A percentile compares a stretch with the other conserved stretches of the same genome.
Conservation (phyloP, 2,329 filamentous ascomycete genomes). For the Penicillium brasilianum region DNA sequence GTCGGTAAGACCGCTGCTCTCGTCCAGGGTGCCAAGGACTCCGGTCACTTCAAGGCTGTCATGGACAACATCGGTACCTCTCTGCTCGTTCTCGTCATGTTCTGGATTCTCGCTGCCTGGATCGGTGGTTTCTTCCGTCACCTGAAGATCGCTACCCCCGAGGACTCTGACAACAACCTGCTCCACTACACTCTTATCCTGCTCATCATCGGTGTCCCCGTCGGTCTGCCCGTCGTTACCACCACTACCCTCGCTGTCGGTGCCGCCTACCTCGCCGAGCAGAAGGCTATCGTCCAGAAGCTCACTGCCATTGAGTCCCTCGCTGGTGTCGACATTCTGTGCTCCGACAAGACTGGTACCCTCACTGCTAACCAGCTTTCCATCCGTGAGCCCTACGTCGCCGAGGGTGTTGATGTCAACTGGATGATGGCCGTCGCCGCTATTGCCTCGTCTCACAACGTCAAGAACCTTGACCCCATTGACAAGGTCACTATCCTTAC, state of each 20-base stretch:
- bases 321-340: slow-evolving; percentile 75
- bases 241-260: slow-evolving; percentile 78
- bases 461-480: slow-evolving; percentile 78
- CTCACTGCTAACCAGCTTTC: slow-evolving; percentile 66
- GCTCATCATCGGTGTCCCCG: slow-evolving; percentile 77
- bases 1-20: slow-evolving; percentile 76
- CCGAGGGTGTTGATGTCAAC: slow-evolving; percentile 77
- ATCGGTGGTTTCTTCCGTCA: slow-evolving; percentile 80
- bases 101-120: slow-evolving; percentile 76
- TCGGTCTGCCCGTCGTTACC: slow-evolving; percentile 79
- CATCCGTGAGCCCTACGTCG: slow-evolving; percentile 77
- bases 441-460: slow-evolving; percentile 77
- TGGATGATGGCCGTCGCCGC: slow-evolving; percentile 85
- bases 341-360: slow-evolving; percentile 82
- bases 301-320: slow-evolving; percentile 78
- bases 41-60: slow-evolving; percentile 81
- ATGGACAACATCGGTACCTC: slow-evolving; percentile 81
- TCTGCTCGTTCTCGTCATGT: slow-evolving; percentile 75
- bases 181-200: slow-evolving; percentile 72
- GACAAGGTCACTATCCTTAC: slow-evolving; percentile 80
- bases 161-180: slow-evolving; percentile 65
- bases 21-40: slow-evolving; percentile 75
- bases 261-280: slow-evolving; percentile 76
- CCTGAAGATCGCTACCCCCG: slow-evolving; percentile 59
- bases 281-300: slow-evolving; percentile 81